Evolutionary conservation across 2,329 filamentous ascomycete genomes (phyloP).

Genomic region (Cladosporium sp.): DNA sequence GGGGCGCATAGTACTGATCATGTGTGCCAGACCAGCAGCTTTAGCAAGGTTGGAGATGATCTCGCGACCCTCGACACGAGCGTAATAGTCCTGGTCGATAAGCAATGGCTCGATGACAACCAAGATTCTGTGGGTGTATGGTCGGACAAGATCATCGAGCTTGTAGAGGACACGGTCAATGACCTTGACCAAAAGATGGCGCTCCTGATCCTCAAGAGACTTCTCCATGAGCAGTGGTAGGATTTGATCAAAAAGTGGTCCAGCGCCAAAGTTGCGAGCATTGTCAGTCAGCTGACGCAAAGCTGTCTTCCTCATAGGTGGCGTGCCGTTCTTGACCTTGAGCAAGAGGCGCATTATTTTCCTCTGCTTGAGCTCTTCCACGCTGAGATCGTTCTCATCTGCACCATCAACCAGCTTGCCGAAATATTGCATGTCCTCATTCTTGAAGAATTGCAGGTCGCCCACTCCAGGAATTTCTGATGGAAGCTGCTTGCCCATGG

Average conservation of each 20-base stretch:
- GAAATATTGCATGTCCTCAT: constrained; percentile 98
- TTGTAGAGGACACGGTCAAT: constrained; percentile 99
- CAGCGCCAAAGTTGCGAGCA: constrained; percentile 90
- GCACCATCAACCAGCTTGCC: constrained; percentile 93
- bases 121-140: constrained; percentile 96
- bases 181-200: constrained; percentile 96
- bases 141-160: constrained; percentile 90
- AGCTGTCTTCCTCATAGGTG: constrained; percentile 97
- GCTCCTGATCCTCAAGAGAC: constrained; percentile 93
- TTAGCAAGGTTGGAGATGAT: constrained; percentile 98
- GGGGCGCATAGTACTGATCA: constrained; percentile 99
- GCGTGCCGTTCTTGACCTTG: constrained; percentile 99
- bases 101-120: constrained; percentile 98
- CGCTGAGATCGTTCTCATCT: constrained; percentile 84
- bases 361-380: constrained; percentile 93
- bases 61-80: constrained; percentile 93
- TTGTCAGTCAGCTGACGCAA: constrained; percentile 97
- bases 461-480: constrained; percentile 95
- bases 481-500: constrained; percentile 83
- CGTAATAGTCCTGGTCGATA: constrained; percentile 99
- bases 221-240: constrained; percentile 97
- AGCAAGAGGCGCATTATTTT: constrained; percentile 97
- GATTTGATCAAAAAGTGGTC: constrained; percentile 94
- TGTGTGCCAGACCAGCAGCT: constrained; percentile 91
- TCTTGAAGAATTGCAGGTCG: constrained; percentile 96